Base-by-base conservation (phyloP, 2,329 filamentous ascomycete genomes). In the Penicillium sp. region DNA sequence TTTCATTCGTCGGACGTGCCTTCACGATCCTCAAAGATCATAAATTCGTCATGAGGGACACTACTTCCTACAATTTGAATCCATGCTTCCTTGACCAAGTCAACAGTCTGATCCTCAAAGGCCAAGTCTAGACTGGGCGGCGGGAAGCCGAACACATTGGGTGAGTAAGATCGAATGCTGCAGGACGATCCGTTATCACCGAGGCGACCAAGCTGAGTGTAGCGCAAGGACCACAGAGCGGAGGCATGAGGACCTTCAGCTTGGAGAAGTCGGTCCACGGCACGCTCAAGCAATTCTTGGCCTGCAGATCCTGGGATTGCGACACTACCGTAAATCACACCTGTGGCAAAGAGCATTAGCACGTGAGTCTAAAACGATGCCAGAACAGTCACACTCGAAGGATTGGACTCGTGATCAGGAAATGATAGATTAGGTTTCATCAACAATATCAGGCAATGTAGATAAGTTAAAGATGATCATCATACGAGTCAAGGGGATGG, bases 401-500 rank as follows among this genome's bases (percentile, higher is more conserved):
- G 29, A 12, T 45, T 13, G 18, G 44, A 66, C 69, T 75, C 72
- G 75, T 73, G 62, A 82, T 94, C 89, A 95, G 89, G 75, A 84
- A 37, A 13, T 88, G 84, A 91, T 84, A 91, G 86, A 90, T 77
- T 77, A 53, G 68, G 77, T 79, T 79, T 93, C 90, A 83, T 94
- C 90, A 95, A 85, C 79, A 79, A 70, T 75, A 74, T 95, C 91
- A 90, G 91, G 87, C 90, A 97, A 97, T 96, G 91, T 97, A 96
- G 91, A 96, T 97, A 97, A 97, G 90, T 64, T 56, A 47, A 70
- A 73, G 80, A 72, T 71, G 59, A 78, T 95, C 90, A 97, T 96
- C 91, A 90, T 86, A 66, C 77, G 79, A 77, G 66, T 18, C 18
- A 18, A 18, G 18, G 18, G 18, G 18, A 18, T 61, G 62, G 59